These are phyloP conservation scores for Phytophthora rubi DNA, from an alignment of 352 stramenopile genomes.

Conservation along the genomic window DNA sequence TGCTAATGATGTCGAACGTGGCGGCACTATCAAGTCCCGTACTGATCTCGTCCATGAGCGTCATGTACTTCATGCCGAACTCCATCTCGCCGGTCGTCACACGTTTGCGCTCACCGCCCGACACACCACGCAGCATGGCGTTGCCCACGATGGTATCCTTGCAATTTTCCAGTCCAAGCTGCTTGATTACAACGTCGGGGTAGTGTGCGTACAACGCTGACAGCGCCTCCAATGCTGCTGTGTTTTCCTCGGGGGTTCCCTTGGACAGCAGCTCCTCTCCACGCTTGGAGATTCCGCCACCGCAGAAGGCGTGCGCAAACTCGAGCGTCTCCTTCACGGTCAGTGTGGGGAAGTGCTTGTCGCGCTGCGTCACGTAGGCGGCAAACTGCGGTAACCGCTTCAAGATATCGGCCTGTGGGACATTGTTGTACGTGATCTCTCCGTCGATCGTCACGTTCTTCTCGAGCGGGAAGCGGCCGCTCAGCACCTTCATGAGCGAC, in stretches of 20 bases:
- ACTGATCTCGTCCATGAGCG: conserved; percentile 93
- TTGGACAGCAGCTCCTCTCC: conserved; percentile 22
- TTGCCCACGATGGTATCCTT: conserved; percentile 66
- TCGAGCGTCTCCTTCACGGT: conserved; percentile 62
- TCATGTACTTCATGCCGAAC: conserved; percentile 72
- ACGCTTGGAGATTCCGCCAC: conserved; percentile 31
- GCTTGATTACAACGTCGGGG: conserved; percentile 41
- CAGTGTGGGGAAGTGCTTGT: conserved; percentile 87
- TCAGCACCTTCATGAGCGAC: conserved; percentile 39
- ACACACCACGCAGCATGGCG: conserved; percentile 59
- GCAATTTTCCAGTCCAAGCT: conserved; percentile 56
- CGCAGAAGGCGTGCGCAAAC: conserved; percentile 51
- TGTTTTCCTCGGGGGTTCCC: conserved; percentile 22
- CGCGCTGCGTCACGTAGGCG: conserved; percentile 54
- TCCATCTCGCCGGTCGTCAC: conserved; percentile 89
- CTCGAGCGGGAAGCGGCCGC: conserved; percentile 19
- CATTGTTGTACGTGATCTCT: conserved; percentile 59
- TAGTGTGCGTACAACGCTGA: conserved; percentile 31
- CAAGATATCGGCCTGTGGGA: conserved; percentile 31
- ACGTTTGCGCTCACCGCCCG: conserved; percentile 71
- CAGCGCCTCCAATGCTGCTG: conserved; percentile 19
- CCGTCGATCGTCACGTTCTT: conserved; percentile 43
- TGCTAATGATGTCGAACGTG: conserved; percentile 46
- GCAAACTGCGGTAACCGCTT: conserved; percentile 54
- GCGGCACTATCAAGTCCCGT: conserved; percentile 89